phyloP scores from a whole-genome alignment of 805 yeast genomes.

The Candida boleticola region DNA sequence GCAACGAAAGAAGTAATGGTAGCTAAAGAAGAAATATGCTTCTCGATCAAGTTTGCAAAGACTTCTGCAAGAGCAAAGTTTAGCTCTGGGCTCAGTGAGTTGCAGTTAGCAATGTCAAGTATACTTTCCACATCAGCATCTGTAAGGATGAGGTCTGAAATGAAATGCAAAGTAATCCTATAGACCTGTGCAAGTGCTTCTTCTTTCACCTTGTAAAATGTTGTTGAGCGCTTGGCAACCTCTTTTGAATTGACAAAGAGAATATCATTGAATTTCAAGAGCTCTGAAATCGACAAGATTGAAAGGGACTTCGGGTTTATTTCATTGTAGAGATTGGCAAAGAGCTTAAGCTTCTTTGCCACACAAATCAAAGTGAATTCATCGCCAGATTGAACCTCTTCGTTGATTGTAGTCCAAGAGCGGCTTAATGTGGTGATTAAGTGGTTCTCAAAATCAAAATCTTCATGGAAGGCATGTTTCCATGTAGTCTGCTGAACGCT shows the following conservation, averaged over 20 bases:
- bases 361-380: conserved; percentile 16
- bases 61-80: conserved; percentile 24
- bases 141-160: not conserved
- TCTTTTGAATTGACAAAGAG: conserved; percentile 20
- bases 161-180: conserved; percentile 1
- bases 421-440: too few species aligned
- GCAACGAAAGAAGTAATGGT: conserved; percentile 22
- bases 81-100: conserved; percentile 10
- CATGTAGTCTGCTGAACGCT: not conserved
- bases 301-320: conserved; percentile 7
- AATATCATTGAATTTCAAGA: conserved; percentile 5
- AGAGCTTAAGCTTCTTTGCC: conserved; percentile 23
- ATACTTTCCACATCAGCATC: not conserved
- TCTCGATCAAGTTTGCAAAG: conserved; percentile 13
- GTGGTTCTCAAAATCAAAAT: too few species aligned
- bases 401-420: conserved; percentile 17
- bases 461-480: not conserved
- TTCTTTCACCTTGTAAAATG: conserved; percentile 46
- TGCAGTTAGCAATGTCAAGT: not conserved
- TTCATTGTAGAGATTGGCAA: conserved; percentile 18
- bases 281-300: not conserved
- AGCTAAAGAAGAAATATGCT: conserved; percentile 4
- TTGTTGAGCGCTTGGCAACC: conserved; percentile 20
- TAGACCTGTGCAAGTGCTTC: conserved; percentile 32
- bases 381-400: conserved; percentile 19